phyloP scores from a whole-genome alignment of 257 asterid species.

The Handroanthus guayacan region DNA sequence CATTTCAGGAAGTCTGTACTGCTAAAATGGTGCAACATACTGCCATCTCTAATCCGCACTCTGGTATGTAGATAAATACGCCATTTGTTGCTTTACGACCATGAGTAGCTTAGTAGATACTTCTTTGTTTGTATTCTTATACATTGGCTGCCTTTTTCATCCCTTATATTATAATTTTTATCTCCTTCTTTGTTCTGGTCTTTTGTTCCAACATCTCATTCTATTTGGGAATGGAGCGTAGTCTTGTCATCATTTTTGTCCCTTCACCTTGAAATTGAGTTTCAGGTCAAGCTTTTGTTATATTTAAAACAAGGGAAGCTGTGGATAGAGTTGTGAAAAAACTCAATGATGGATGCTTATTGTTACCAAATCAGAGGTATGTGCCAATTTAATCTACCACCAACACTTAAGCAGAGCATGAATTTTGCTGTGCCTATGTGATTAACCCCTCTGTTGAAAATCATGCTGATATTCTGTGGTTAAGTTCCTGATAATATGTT shows the following conservation, averaged over 20 bases:
- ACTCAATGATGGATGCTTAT: conserved; percentile 69
- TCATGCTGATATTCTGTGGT: conserved; percentile 1
- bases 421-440: neutral
- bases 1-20: conserved; percentile 61
- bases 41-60: conserved; percentile 63
- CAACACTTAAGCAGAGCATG: neutral
- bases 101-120: neutral
- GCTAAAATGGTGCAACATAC: conserved; percentile 68
- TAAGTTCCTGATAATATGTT: conserved; percentile 19
- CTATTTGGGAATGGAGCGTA: conserved; percentile 2
- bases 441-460: conserved; percentile 16
- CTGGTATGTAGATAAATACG: conserved; percentile 55
- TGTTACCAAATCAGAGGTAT: conserved; percentile 74
- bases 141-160: neutral
- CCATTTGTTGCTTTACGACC: neutral
- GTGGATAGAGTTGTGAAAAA: conserved; percentile 53
- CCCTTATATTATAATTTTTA: neutral
- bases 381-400: conserved; percentile 30
- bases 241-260: conserved; percentile 20
- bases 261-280: conserved; percentile 31
- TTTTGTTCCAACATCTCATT: neutral
- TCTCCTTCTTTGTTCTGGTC: neutral
- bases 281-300: conserved; percentile 82
- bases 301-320: conserved; percentile 64
- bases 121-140: conserved; percentile 1